A percentile compares a stretch with the other conserved stretches of the same genome.
phyloP scores from a whole-genome alignment of 306 rosid species.

The Castanea mollissima region DNA sequence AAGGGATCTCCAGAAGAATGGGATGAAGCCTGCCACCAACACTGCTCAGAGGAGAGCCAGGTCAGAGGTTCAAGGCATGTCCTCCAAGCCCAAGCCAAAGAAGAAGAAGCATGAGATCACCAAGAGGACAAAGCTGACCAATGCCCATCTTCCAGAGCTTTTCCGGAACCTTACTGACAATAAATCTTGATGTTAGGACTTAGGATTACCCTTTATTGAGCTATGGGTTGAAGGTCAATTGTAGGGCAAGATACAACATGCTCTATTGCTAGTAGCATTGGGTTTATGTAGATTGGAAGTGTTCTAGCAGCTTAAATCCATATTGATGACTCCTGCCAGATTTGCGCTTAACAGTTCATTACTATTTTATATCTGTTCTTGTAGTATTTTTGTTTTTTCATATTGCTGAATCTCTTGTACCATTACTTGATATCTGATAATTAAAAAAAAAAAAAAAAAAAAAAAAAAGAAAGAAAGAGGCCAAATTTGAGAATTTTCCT shows the following conservation, averaged over 20 bases:
- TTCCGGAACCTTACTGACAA: constrained; percentile 46
- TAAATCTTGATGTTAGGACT: constrained; percentile 24
- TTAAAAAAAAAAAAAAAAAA: too few relatives aligned
- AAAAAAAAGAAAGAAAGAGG: too few relatives aligned
- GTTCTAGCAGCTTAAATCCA: not conserved
- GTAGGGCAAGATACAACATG: constrained; percentile 1
- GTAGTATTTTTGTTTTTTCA: too few relatives aligned
- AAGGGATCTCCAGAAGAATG: constrained; percentile 90
- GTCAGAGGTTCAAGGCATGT: constrained; percentile 71
- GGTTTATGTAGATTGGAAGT: not conserved
- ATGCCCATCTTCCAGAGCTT: constrained; percentile 96
- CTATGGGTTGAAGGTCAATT: constrained; percentile 2
- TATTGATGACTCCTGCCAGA: not conserved
- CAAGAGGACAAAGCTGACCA: constrained; percentile 97
- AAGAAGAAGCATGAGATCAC: constrained; percentile 84
- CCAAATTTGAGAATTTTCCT: too few relatives aligned
- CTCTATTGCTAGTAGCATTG: not conserved
- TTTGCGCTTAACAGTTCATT: not conserved
- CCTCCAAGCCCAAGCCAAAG: constrained; percentile 77
- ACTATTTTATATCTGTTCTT: too few relatives aligned
- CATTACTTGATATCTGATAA: not conserved
- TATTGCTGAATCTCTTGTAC: not conserved
- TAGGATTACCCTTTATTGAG: not conserved
- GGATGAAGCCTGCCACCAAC: constrained; percentile 96
- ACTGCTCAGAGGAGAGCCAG: constrained; percentile 89